A percentile compares a stretch with the other conserved stretches of the same genome.
Conservation (phyloP, 371 early-diverging fungal species). For the Chytridium lagenaria region DNA sequence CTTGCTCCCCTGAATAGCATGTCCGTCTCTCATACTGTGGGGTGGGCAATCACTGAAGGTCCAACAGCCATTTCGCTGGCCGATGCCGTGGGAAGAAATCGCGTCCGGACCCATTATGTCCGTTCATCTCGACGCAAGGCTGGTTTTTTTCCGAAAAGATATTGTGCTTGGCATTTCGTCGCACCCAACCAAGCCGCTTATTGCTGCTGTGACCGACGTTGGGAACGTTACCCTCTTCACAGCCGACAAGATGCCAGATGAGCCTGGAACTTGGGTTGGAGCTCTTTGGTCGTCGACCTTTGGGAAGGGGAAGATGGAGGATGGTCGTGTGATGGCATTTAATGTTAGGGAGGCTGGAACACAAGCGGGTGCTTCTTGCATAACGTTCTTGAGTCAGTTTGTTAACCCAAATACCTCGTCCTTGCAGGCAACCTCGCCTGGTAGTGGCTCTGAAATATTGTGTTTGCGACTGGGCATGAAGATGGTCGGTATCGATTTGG, state of each 20-base stretch:
- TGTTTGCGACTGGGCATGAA: constrained; percentile 40
- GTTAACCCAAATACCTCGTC: not conserved
- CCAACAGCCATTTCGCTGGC: constrained; percentile 25
- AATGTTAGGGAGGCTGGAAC: constrained; percentile 20
- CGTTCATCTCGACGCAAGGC: constrained; percentile 9
- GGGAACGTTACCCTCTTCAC: constrained; percentile 35
- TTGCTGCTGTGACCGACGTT: constrained; percentile 36
- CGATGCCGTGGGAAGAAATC: constrained; percentile 21
- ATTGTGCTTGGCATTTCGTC: constrained; percentile 34
- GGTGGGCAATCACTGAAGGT: constrained; percentile 41
- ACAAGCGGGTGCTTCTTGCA: constrained; percentile 22
- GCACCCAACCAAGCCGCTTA: constrained; percentile 31
- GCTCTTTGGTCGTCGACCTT: constrained; percentile 22
- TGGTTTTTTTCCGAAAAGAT: constrained; percentile 22
- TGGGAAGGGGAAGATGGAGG: not conserved
- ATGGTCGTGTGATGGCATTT: constrained; percentile 20
- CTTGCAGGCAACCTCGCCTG: not conserved
- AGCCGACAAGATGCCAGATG: constrained; percentile 29
- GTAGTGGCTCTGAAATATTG: not conserved
- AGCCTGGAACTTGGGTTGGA: constrained; percentile 28
- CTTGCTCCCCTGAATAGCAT: constrained; percentile 10
- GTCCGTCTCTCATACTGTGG: constrained; percentile 15
- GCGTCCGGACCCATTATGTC: constrained; percentile 24
- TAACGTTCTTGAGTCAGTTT: constrained; percentile 20
- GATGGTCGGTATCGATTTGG: constrained; percentile 34